Percentiles rank a stretch among this genome's conserved stretches.
Evolutionary conservation across 257 asterid genomes (phyloP).

Genomic region (Solanum microdontum): DNA sequence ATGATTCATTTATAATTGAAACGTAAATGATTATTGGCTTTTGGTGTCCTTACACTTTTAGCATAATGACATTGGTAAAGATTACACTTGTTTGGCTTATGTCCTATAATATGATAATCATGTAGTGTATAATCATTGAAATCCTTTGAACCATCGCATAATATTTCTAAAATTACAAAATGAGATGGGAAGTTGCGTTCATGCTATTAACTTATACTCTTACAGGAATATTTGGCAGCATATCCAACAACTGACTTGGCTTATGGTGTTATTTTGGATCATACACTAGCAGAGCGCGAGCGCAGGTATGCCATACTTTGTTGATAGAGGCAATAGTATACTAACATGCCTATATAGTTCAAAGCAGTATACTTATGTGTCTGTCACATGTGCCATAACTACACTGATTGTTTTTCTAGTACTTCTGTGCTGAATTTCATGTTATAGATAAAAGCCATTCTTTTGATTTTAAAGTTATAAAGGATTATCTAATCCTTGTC

Average conservation of each 20-base stretch:
- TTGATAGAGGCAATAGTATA: background rate
- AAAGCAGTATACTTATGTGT: background rate
- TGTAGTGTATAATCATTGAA: background rate
- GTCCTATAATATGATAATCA: background rate
- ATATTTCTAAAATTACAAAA: background rate
- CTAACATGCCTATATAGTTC: background rate
- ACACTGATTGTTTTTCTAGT: background rate
- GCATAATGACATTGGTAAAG: background rate
- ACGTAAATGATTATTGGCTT: background rate
- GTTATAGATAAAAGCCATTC: background rate
- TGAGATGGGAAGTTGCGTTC: background rate
- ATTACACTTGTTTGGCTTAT: background rate
- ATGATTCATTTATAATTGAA: background rate
- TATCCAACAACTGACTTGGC: slow-evolving; percentile 74
- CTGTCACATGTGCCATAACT: background rate
- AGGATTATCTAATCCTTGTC: background rate
- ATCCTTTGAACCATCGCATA: background rate
- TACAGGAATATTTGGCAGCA: slow-evolving; percentile 85
- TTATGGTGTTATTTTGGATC: slow-evolving; percentile 88
- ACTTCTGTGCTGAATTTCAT: background rate
- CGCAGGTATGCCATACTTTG: slow-evolving; percentile 53
- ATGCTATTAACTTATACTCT: slow-evolving; percentile 16
- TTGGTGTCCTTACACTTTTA: background rate
- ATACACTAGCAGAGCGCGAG: slow-evolving; percentile 95
- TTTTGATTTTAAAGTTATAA: background rate